Conservation (phyloP, 202 grass and related monocot species). For the Panicum hallii region DNA sequence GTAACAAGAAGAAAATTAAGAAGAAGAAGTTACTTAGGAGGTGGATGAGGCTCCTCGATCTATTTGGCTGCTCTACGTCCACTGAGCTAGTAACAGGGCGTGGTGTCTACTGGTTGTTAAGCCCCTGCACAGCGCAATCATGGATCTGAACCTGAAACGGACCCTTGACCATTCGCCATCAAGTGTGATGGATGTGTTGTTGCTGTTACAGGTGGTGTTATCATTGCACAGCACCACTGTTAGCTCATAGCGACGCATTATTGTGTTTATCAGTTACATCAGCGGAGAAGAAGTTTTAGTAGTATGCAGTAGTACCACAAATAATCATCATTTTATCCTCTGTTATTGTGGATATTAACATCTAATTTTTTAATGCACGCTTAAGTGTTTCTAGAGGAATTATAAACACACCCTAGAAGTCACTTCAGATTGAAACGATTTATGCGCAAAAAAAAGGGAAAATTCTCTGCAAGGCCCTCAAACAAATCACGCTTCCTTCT, state of each 20-base stretch:
- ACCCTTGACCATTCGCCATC: constrained; percentile 26
- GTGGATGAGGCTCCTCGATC: too few species aligned
- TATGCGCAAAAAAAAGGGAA: background rate
- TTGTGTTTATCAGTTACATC: background rate
- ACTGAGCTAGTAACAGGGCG: too few species aligned
- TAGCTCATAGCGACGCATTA: background rate
- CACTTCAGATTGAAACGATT: background rate
- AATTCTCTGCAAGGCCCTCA: too few species aligned
- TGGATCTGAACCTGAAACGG: constrained; percentile 1
- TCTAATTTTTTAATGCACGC: background rate
- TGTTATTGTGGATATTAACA: background rate
- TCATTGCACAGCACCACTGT: background rate
- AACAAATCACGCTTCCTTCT: too few species aligned
- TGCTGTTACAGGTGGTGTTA: background rate
- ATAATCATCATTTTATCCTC: background rate
- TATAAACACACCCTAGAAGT: background rate
- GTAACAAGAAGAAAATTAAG: too few species aligned
- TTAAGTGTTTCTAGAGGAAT: background rate
- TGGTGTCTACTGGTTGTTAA: background rate
- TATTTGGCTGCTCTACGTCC: too few species aligned
- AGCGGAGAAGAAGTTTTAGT: background rate
- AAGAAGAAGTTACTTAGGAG: too few species aligned
- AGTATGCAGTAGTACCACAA: background rate
- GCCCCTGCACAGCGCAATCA: constrained; percentile 5
- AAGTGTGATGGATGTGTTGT: background rate